Evolutionary conservation across 495 filamentous ascomycete species (phyloP).

Genomic region (Penicillium salamii): DNA sequence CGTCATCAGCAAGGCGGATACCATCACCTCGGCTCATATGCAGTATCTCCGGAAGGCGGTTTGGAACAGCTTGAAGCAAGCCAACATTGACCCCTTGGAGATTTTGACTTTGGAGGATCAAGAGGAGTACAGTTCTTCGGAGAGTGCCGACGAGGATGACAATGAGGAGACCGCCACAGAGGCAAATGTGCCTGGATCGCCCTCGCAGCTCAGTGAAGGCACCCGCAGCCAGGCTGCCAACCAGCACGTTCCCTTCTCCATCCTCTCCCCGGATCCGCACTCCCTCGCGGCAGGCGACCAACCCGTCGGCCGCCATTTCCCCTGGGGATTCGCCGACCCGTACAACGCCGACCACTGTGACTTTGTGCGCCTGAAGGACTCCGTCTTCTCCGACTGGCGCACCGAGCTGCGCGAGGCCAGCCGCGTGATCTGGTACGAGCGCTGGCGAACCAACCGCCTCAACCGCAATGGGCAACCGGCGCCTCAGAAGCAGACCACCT

Average conservation of each 20-base stretch:
- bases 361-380: slow-evolving; percentile 85
- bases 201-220: slow-evolving; percentile 15
- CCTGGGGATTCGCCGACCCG: slow-evolving; percentile 95
- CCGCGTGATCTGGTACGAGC: slow-evolving; percentile 92
- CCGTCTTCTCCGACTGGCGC: slow-evolving; percentile 91
- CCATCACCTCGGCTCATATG: slow-evolving; percentile 92
- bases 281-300: slow-evolving; percentile 59
- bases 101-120: slow-evolving; percentile 76
- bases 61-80: slow-evolving; percentile 79
- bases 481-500: slow-evolving; percentile 19
- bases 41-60: slow-evolving; percentile 85
- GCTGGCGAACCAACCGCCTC: slow-evolving; percentile 81
- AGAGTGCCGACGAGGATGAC: slow-evolving; percentile 54
- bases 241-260: slow-evolving; percentile 75
- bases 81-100: slow-evolving; percentile 86
- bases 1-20: slow-evolving; percentile 96
- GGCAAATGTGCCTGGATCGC: not conserved
- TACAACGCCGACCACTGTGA: slow-evolving; percentile 91
- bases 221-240: slow-evolving; percentile 22
- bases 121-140: slow-evolving; percentile 59
- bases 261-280: slow-evolving; percentile 88
- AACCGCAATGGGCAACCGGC: slow-evolving; percentile 37
- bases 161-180: slow-evolving; percentile 15
- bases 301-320: slow-evolving; percentile 76
- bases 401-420: slow-evolving; percentile 87